A percentile compares a stretch with the other conserved stretches of the same genome.
phyloP scores from a whole-genome alignment of 306 rosid species.

The Cucumis melo region DNA sequence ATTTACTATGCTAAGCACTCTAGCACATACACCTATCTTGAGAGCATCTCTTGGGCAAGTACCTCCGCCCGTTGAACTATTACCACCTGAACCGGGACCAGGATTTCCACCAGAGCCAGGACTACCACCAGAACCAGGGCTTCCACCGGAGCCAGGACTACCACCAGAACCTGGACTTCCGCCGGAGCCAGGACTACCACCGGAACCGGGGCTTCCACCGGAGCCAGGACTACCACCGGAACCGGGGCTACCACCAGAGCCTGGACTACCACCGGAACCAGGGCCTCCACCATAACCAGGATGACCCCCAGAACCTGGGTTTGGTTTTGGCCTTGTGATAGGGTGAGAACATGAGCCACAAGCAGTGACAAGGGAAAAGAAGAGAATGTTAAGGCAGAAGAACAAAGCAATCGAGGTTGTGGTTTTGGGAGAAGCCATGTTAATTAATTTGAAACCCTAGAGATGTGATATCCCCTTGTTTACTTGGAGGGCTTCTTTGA shows the following conservation, averaged over 20 bases:
- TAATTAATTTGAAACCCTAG: not conserved
- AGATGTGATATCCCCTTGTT: not conserved
- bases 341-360: constrained; percentile 33
- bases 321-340: not conserved
- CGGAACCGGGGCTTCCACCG: not conserved
- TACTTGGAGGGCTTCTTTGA: not conserved
- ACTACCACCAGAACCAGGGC: not conserved
- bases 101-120: not conserved
- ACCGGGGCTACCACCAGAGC: not conserved
- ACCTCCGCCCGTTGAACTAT: not conserved
- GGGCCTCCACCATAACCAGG: not conserved
- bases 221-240: not conserved
- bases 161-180: not conserved
- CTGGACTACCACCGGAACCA: not conserved
- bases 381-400: constrained; percentile 51
- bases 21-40: constrained; percentile 48
- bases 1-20: constrained; percentile 40
- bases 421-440: constrained; percentile 54
- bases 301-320: not conserved
- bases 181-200: not conserved
- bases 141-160: not conserved
- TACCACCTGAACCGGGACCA: not conserved
- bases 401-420: constrained; percentile 49
- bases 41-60: constrained; percentile 61
- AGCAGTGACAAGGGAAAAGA: constrained; percentile 45